Conservation (phyloP, 2,329 filamentous ascomycete genomes). For the Mycosphaerelloides madeirae region DNA sequence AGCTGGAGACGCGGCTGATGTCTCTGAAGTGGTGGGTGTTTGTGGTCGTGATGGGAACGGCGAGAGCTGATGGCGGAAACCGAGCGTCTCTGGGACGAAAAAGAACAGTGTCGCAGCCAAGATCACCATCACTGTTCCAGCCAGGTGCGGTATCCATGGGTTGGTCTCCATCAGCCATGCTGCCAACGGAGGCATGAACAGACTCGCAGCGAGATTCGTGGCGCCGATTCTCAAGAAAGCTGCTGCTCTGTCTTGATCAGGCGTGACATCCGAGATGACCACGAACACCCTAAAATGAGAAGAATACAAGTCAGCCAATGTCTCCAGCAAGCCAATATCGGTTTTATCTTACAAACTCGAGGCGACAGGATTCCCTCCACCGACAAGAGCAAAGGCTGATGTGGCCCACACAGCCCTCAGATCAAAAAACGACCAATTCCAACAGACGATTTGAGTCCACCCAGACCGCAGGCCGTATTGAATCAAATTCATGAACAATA, state of each 20-base stretch:
- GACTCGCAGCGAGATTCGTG: slow-evolving; percentile 23
- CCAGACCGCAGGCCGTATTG: slow-evolving; percentile 20
- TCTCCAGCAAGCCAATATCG: too few relatives aligned
- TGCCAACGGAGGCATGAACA: slow-evolving; percentile 31
- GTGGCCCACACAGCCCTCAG: slow-evolving; percentile 31
- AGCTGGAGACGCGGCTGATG: not conserved
- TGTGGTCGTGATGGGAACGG: not conserved
- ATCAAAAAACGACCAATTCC: slow-evolving; percentile 33
- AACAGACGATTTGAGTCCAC: slow-evolving; percentile 33
- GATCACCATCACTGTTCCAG: slow-evolving; percentile 20
- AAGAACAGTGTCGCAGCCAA: slow-evolving; percentile 16
- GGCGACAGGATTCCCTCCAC: slow-evolving; percentile 26
- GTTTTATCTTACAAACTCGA: slow-evolving; percentile 15
- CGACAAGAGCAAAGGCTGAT: slow-evolving; percentile 27
- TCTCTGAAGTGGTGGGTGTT: not conserved
- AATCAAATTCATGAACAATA: slow-evolving; percentile 27
- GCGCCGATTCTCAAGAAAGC: slow-evolving; percentile 31
- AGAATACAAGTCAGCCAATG: not conserved
- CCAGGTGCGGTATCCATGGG: slow-evolving; percentile 31
- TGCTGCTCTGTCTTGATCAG: slow-evolving; percentile 24
- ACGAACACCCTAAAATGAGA: slow-evolving; percentile 21
- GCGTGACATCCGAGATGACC: slow-evolving; percentile 30
- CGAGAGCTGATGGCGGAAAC: slow-evolving; percentile 16
- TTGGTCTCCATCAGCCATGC: slow-evolving; percentile 33
- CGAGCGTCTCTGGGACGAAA: slow-evolving; percentile 33